Percentiles rank a stretch among this genome's conserved stretches.
phyloP scores from a whole-genome alignment of 768 basidiomycete genomes.

The Boletus reticulatus region DNA sequence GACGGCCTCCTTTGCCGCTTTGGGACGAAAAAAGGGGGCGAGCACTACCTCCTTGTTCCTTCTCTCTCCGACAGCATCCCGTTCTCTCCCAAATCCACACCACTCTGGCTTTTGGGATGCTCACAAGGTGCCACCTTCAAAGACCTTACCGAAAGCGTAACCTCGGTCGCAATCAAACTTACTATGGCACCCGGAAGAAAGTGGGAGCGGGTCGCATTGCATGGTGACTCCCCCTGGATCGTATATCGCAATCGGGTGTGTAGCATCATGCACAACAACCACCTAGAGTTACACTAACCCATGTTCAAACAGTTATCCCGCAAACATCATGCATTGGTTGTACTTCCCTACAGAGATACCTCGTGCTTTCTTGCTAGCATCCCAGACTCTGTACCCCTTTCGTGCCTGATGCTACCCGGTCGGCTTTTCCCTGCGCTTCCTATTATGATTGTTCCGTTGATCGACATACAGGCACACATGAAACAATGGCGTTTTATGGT shows the following conservation, averaged over 20 bases:
- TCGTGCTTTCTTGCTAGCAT: slow-evolving; percentile 58
- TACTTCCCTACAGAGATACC: slow-evolving; percentile 60
- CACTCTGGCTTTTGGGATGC: slow-evolving; percentile 17
- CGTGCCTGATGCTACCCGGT: slow-evolving; percentile 79
- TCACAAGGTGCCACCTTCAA: slow-evolving; percentile 21
- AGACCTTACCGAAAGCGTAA: slow-evolving; percentile 7
- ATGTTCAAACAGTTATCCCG: slow-evolving; percentile 40
- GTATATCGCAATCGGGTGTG: slow-evolving; percentile 56
- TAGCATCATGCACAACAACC: neutral
- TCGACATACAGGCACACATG: slow-evolving; percentile 6
- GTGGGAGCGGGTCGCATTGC: slow-evolving; percentile 46
- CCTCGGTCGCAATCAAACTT: slow-evolving; percentile 19
- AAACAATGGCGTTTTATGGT: slow-evolving; percentile 72
- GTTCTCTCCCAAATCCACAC: slow-evolving; percentile 18
- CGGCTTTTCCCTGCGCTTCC: slow-evolving; percentile 42
- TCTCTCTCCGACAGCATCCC: slow-evolving; percentile 22
- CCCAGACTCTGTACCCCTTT: slow-evolving; percentile 65
- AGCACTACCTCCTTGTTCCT: slow-evolving; percentile 16
- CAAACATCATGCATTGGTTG: slow-evolving; percentile 45
- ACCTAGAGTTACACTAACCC: slow-evolving; percentile 2
- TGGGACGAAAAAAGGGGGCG: neutral
- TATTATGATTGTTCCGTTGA: neutral
- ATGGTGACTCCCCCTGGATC: slow-evolving; percentile 52
- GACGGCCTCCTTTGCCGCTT: slow-evolving; percentile 25
- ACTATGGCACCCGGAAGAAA: slow-evolving; percentile 30